Conservation (phyloP, 208 protist genomes). For the Leishmania tropica region DNA sequence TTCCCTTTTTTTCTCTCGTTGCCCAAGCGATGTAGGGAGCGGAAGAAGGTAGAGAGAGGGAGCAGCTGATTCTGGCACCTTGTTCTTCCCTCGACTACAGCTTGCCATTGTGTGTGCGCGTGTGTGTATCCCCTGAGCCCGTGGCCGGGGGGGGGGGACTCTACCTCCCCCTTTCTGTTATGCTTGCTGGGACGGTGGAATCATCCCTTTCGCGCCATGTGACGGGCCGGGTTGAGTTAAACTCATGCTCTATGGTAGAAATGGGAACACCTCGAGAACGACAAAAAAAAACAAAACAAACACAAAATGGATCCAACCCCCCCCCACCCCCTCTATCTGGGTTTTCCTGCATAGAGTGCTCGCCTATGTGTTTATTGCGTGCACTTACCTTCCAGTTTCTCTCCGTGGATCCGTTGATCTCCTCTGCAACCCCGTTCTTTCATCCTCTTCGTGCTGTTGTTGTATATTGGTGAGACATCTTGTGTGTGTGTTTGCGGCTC, state of each 20-base stretch:
- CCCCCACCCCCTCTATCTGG: background rate
- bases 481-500: background rate
- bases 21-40: too few relatives aligned
- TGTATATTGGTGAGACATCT: background rate
- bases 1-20: background rate
- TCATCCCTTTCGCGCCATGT: background rate
- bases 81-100: too few relatives aligned
- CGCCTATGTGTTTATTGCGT: background rate
- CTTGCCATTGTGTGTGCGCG: background rate
- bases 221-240: background rate
- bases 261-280: background rate
- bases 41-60: too few relatives aligned
- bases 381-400: background rate
- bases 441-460: background rate
- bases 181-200: background rate
- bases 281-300: background rate
- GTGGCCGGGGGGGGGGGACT: background rate
- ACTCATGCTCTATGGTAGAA: background rate
- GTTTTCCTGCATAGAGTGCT: background rate
- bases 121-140: background rate
- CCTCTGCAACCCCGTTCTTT: background rate
- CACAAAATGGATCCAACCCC: background rate
- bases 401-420: background rate
- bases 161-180: background rate
- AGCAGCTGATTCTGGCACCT: too few relatives aligned